phyloP scores from a whole-genome alignment of 495 filamentous ascomycete species.

The Neurospora tetrasperma region DNA sequence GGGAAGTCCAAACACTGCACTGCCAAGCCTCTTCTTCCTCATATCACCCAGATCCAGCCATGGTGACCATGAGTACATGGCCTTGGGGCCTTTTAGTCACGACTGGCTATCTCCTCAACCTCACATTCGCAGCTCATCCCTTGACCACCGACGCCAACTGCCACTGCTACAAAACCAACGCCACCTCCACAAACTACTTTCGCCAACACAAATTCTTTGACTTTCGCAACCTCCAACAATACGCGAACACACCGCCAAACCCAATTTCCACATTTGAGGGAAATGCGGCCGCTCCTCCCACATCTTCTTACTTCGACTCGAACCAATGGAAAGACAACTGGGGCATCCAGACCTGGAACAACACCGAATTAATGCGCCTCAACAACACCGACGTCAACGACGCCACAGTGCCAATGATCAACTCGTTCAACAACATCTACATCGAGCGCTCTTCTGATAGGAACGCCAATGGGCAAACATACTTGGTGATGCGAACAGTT shows the following conservation, averaged over 20 bases:
- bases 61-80: background rate
- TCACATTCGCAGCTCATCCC: conserved; percentile 19
- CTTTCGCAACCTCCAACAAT: conserved; percentile 43
- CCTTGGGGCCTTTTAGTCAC: background rate
- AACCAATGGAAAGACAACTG: conserved; percentile 40
- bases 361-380: conserved; percentile 16
- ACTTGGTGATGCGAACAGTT: conserved; percentile 52
- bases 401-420: conserved; percentile 42
- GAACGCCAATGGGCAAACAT: conserved; percentile 32
- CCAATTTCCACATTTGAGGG: conserved; percentile 14
- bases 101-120: conserved; percentile 1
- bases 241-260: conserved; percentile 14
- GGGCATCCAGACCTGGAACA: conserved; percentile 51
- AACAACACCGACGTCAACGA: conserved; percentile 26
- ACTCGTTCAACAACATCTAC: conserved; percentile 57
- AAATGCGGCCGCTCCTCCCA: conserved; percentile 22
- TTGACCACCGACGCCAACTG: conserved; percentile 35
- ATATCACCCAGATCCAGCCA: background rate
- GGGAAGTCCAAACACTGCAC: background rate
- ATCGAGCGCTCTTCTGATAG: conserved; percentile 35
- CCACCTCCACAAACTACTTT: conserved; percentile 44
- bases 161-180: conserved; percentile 39
- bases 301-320: conserved; percentile 29
- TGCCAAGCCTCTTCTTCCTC: background rate
- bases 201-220: conserved; percentile 57